Evolutionary conservation across 768 basidiomycete species (phyloP).

Genomic region (Russula earlei): DNA sequence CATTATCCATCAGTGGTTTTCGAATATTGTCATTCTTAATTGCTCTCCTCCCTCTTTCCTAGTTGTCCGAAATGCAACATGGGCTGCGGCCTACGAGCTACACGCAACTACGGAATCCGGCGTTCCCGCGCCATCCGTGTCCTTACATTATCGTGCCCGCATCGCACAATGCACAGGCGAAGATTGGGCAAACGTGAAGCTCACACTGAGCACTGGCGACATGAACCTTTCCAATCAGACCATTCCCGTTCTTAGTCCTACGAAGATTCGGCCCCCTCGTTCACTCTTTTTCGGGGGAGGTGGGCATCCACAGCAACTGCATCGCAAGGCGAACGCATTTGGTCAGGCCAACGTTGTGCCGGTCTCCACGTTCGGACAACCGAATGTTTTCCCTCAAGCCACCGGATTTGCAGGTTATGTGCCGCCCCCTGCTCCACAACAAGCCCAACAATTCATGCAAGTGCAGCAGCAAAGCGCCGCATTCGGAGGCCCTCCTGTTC

Average conservation of each 20-base stretch:
- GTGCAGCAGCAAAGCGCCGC: too few relatives aligned
- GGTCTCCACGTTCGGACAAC: too few relatives aligned
- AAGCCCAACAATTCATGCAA: too few relatives aligned
- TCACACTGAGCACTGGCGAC: slow-evolving; percentile 45
- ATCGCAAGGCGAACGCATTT: neutral
- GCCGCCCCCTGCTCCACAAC: too few relatives aligned
- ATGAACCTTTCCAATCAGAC: slow-evolving; percentile 31
- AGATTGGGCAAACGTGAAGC: slow-evolving; percentile 42
- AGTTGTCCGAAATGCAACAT: slow-evolving; percentile 45
- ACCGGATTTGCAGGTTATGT: too few relatives aligned
- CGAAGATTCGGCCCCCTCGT: slow-evolving; percentile 2
- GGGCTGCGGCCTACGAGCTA: slow-evolving; percentile 51
- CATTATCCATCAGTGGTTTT: neutral
- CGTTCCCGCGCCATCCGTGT: slow-evolving; percentile 35
- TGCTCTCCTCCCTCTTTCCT: neutral
- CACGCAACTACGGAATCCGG: slow-evolving; percentile 38
- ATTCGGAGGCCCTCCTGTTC: too few relatives aligned
- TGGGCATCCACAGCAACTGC: neutral
- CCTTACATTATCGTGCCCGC: slow-evolving; percentile 46
- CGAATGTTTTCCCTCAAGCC: too few relatives aligned
- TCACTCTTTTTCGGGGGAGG: neutral
- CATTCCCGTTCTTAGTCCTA: slow-evolving; percentile 22
- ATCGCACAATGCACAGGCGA: slow-evolving; percentile 50
- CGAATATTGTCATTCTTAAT: neutral
- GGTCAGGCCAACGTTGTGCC: too few relatives aligned